Evolutionary conservation across 2,329 filamentous ascomycete species (phyloP).

Genomic region (Dothideomycetidae sp.): DNA sequence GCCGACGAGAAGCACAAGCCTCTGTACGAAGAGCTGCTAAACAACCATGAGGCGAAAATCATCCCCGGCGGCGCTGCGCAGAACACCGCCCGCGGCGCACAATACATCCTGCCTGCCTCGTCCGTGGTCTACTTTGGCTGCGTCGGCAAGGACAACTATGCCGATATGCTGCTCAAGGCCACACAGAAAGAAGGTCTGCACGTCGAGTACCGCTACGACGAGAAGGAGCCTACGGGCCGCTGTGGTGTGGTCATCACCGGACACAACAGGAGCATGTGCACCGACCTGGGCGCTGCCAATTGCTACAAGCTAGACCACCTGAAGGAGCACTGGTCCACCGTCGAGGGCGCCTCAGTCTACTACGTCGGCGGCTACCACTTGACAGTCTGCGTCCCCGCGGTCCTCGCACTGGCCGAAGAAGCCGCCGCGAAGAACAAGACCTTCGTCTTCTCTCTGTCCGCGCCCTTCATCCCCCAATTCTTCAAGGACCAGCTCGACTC

Average conservation of each 20-base stretch:
- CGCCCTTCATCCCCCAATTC: conserved; percentile 91
- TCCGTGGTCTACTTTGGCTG: conserved; percentile 89
- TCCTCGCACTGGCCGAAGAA: conserved; percentile 79
- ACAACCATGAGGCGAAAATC: conserved; percentile 83
- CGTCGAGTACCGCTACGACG: conserved; percentile 88
- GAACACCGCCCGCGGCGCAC: conserved; percentile 86
- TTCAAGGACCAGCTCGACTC: conserved; percentile 92
- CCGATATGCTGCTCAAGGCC: conserved; percentile 72
- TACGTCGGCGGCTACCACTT: conserved; percentile 96
- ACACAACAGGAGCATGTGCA: conserved; percentile 88
- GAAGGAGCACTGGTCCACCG: conserved; percentile 86
- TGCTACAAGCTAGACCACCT: conserved; percentile 92
- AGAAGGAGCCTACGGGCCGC: conserved; percentile 70
- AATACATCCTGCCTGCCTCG: conserved; percentile 82
- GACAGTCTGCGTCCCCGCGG: conserved; percentile 85
- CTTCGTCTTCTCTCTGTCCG: conserved; percentile 83
- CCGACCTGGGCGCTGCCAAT: conserved; percentile 90
- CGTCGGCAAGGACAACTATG: conserved; percentile 91
- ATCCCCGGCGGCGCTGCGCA: conserved; percentile 94
- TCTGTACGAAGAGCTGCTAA: conserved; percentile 85
- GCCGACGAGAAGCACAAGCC: conserved; percentile 80
- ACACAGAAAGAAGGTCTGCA: conserved; percentile 78
- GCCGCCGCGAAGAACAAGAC: conserved; percentile 77
- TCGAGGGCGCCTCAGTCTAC: conserved; percentile 75
- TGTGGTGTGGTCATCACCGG: conserved; percentile 96